Evolutionary conservation across 2,329 filamentous ascomycete species (phyloP).

Genomic region (Fusarium pininemorale): DNA sequence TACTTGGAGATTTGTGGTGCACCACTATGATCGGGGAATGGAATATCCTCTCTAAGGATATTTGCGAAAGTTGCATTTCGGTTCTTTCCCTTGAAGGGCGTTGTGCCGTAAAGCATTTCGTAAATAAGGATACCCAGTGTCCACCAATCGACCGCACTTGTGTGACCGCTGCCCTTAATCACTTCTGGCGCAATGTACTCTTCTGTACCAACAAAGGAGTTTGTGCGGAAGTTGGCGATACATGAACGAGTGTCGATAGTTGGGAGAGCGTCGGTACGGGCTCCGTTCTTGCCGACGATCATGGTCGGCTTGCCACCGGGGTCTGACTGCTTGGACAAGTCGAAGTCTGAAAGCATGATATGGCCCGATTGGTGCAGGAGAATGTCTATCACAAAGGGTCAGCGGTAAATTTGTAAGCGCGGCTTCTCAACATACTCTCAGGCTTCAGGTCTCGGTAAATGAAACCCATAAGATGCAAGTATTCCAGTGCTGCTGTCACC

Average conservation of each 20-base stretch:
- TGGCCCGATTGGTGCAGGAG: conserved; percentile 98
- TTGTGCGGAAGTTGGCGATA: conserved; percentile 97
- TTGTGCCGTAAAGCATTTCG: conserved; percentile 98
- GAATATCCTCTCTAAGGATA: conserved; percentile 93
- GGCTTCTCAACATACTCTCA: conserved; percentile 71
- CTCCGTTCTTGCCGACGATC: conserved; percentile 91
- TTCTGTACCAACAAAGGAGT: conserved; percentile 97
- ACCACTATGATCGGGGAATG: conserved; percentile 89
- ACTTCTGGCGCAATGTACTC: conserved; percentile 99
- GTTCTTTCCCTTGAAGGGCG: conserved; percentile 99
- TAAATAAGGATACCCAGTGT: conserved; percentile 96
- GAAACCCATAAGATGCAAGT: conserved; percentile 98
- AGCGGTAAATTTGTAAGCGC: conserved; percentile 17
- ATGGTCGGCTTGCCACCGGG: conserved; percentile 96
- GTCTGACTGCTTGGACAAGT: conserved; percentile 97
- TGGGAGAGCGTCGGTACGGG: conserved; percentile 85
- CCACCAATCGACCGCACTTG: conserved; percentile 99
- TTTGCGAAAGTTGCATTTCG: conserved; percentile 98
- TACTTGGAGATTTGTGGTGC: conserved; percentile 91
- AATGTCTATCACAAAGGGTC: conserved; percentile 71
- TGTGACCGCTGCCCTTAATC: conserved; percentile 98
- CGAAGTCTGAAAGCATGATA: conserved; percentile 99
- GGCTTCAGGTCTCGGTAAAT: conserved; percentile 98
- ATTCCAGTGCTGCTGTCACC: conserved; percentile 95
- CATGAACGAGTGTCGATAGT: conserved; percentile 99